phyloP scores from a whole-genome alignment of 495 filamentous ascomycete genomes.

The Penicillium samsonianum region DNA sequence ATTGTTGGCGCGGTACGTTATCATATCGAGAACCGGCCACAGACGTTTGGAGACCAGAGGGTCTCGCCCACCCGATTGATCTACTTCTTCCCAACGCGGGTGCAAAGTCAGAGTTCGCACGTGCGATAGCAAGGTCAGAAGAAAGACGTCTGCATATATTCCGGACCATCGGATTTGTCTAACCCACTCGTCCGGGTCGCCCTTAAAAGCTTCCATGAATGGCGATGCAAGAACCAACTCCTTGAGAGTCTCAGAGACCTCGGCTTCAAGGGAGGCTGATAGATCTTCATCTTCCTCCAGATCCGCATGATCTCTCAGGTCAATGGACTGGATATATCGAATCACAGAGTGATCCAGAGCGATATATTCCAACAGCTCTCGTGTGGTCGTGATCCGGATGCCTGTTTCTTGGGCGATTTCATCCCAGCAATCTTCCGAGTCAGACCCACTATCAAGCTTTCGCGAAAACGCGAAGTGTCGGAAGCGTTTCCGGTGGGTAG shows the following conservation, averaged over 20 bases:
- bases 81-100: conserved; percentile 7
- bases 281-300: not conserved
- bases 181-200: not conserved
- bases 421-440: not conserved
- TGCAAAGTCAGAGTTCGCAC: conserved; percentile 10
- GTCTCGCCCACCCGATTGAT: not conserved
- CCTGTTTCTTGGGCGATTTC: not conserved
- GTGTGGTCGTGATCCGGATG: not conserved
- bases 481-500: not conserved
- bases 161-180: not conserved
- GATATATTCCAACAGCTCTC: not conserved
- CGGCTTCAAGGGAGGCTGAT: not conserved
- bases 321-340: not conserved
- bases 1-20: not conserved
- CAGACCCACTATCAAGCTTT: not conserved
- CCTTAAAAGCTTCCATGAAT: not conserved
- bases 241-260: not conserved
- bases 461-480: not conserved
- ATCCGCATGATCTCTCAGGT: not conserved
- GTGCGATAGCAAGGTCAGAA: conserved; percentile 14
- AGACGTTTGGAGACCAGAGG: not conserved
- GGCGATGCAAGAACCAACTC: not conserved
- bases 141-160: conserved; percentile 15
- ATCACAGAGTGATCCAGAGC: not conserved
- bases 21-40: not conserved